phyloP scores from a whole-genome alignment of 2,329 filamentous ascomycete species.

The Davidsoniella virescens region DNA sequence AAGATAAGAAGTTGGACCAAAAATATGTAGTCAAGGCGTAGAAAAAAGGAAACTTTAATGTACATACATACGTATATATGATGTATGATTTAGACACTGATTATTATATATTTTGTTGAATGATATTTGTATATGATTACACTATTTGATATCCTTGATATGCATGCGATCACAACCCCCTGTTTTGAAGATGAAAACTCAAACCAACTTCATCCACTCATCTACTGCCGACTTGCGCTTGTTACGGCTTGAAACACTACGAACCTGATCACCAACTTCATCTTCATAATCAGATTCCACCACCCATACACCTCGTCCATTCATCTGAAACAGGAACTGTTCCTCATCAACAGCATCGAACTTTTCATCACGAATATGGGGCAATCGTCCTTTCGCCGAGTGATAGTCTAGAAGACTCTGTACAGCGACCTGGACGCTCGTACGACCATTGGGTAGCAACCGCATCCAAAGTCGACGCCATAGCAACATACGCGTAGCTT shows the following conservation, averaged over 20 bases:
- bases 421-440: slow-evolving; percentile 5
- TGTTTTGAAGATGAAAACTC: neutral
- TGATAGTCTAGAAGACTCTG: slow-evolving; percentile 10
- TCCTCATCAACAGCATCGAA: slow-evolving; percentile 7
- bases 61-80: neutral
- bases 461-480: slow-evolving; percentile 7
- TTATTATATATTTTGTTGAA: too few species aligned
- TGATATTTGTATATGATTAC: neutral
- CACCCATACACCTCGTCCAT: slow-evolving; percentile 6
- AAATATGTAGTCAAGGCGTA: neutral
- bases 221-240: too few species aligned
- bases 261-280: neutral
- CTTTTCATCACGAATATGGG: slow-evolving; percentile 6
- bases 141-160: neutral
- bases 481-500: slow-evolving; percentile 9
- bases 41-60: neutral
- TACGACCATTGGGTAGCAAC: slow-evolving; percentile 1
- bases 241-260: neutral
- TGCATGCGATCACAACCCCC: neutral
- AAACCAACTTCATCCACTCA: too few species aligned
- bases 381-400: slow-evolving; percentile 6
- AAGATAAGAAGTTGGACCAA: neutral
- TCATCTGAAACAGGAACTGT: slow-evolving; percentile 7
- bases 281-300: slow-evolving; percentile 5
- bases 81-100: neutral